These are phyloP conservation scores for Pterocarpus macrocarpus DNA, from an alignment of 306 rosid species.

Conservation along the genomic window DNA sequence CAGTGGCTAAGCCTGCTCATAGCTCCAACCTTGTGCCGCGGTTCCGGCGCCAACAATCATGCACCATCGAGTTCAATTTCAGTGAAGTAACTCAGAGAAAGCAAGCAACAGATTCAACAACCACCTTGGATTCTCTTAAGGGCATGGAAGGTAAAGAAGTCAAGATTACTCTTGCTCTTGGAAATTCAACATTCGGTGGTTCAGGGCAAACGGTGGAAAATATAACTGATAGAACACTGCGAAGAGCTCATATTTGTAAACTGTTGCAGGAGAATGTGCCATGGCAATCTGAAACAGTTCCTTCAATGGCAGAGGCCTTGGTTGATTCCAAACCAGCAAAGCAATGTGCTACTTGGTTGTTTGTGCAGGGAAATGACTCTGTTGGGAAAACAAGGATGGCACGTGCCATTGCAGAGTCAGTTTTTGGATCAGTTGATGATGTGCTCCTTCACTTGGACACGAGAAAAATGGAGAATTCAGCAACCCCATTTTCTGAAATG, in stretches of 20 bases:
- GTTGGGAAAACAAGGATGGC: conserved; percentile 82
- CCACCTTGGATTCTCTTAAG: conserved; percentile 65
- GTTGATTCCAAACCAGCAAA: conserved; percentile 59
- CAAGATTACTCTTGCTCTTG: conserved; percentile 84
- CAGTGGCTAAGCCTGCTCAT: conserved; percentile 41
- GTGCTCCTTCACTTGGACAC: conserved; percentile 62
- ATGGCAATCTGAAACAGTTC: conserved; percentile 85
- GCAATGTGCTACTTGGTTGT: conserved; percentile 67
- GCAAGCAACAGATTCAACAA: conserved; percentile 46
- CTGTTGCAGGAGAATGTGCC: conserved; percentile 90
- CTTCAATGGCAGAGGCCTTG: conserved; percentile 77
- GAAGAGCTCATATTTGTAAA: conserved; percentile 67
- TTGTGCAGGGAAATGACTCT: conserved; percentile 79
- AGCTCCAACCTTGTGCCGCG: conserved; percentile 63
- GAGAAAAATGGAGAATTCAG: conserved; percentile 48
- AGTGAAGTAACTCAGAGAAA: conserved; percentile 54
- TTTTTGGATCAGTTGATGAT: conserved; percentile 71
- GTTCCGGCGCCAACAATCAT: conserved; percentile 78
- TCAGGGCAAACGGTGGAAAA: conserved; percentile 55
- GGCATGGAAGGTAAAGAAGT: conserved; percentile 71
- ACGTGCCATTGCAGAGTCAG: conserved; percentile 77
- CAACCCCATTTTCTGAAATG: conserved; percentile 50
- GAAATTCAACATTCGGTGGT: conserved; percentile 68
- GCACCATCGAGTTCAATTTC: conserved; percentile 87
- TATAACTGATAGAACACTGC: conserved; percentile 58